Conservation (phyloP, 352 stramenopile genomes). For the Pythium angustatum region DNA sequence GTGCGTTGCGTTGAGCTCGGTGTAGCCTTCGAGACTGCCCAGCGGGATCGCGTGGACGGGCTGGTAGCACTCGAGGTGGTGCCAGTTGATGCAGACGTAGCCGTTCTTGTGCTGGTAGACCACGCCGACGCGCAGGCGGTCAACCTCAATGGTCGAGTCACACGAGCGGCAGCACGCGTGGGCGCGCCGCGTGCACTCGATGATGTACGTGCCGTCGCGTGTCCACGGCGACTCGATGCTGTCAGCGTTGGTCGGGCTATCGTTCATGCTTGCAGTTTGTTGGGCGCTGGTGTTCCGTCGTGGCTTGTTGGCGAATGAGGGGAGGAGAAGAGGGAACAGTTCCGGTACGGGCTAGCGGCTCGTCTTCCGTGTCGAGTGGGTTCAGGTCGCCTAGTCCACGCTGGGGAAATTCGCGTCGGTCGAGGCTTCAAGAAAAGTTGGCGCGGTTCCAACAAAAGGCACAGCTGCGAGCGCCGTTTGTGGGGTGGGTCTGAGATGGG, state of each 20-base stretch:
- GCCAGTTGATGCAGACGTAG: constrained; percentile 86
- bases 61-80: constrained; percentile 81
- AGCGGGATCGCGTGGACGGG: constrained; percentile 57
- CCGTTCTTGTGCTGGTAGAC: constrained; percentile 82
- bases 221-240: constrained; percentile 60
- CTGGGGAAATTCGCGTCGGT: background rate
- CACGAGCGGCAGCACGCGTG: constrained; percentile 80
- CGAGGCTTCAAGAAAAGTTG: constrained; percentile 2
- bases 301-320: background rate
- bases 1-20: constrained; percentile 53
- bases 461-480: background rate
- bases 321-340: background rate
- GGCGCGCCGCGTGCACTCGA: constrained; percentile 66
- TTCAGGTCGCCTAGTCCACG: constrained; percentile 1
- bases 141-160: constrained; percentile 62
- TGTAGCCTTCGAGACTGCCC: constrained; percentile 67
- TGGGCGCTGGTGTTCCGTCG: background rate
- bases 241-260: constrained; percentile 31
- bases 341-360: background rate
- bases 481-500: background rate
- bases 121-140: constrained; percentile 70
- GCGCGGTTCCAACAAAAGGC: background rate
- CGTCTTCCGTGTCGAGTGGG: constrained; percentile 17
- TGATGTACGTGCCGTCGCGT: constrained; percentile 79
- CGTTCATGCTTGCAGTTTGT: constrained; percentile 23